Evolutionary conservation across 345 rosid genomes (phyloP), one percentile per base, ranked within the genome.

Genomic region (Brassica carinata): DNA sequence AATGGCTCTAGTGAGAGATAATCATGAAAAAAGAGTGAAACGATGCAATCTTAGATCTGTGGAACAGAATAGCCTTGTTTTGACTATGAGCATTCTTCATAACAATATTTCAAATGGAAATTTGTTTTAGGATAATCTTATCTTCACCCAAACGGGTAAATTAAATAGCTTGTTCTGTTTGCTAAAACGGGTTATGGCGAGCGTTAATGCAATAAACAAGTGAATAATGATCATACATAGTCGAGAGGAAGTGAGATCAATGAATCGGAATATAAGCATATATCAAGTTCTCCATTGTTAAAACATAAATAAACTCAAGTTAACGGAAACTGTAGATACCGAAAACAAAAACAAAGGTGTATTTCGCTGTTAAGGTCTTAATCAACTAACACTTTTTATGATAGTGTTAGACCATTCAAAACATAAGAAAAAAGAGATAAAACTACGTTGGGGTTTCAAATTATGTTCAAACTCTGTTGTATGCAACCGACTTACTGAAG

Each of bases 401-500:
- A 68, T 48, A 69, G 45, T 62, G 75, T n/a, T 74, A n/a, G 19
- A 69, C 48, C 45, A 17, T 15, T 68, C 26, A 53, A 19, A 72
- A 61, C 83, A 61, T 80, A 7, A 73, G 14, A 30, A 13, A 73
- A 30, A 5, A 26, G 55, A 67, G 65, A 15, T 7, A 31, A 74
- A 51, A 77, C 74, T 65, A 36, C 14, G 58, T 0, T 31, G 53
- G 5, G 59, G 14, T 48, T 17, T 74, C 70, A 38, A 0, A 18
- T 6, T 76, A 64, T 26, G 65, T 73, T 92, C 87, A 94, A 81
- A 92, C 99, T 73, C 98, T 86, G 83, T 88, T 92, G 88, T 92
- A 96, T 31, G 90, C 95, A 62, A 92, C 92, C 4, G 97, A 90
- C 85, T 94, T 91, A 93, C 97, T 96, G 84, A 96, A 96, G 82